These are phyloP conservation scores for Solanum piurae DNA, from an alignment of 257 asterid genomes.

Conservation along the genomic window DNA sequence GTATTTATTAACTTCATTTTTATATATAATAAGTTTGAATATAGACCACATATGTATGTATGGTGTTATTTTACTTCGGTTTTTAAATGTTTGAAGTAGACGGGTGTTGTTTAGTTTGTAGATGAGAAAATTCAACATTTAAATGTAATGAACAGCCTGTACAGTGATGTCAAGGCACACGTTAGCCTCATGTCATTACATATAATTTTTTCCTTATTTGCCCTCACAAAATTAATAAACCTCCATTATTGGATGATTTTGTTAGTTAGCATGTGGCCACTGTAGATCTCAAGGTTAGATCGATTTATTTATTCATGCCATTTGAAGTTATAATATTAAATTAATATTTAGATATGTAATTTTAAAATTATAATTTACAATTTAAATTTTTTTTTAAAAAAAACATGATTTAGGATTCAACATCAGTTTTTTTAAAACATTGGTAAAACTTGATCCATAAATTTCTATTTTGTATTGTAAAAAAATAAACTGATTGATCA, in stretches of 20 bases:
- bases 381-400: too few species aligned
- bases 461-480: neutral
- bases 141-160: neutral
- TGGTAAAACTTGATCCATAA: neutral
- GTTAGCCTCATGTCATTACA: conserved; percentile 12
- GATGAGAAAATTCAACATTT: neutral
- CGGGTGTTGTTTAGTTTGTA: neutral
- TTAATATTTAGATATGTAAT: neutral
- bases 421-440: neutral
- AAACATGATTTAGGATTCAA: neutral
- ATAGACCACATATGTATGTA: neutral
- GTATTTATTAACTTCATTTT: neutral
- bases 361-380: neutral
- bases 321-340: too few species aligned
- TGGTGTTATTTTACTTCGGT: neutral
- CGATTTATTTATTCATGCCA: too few species aligned
- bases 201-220: neutral
- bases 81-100: neutral
- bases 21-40: neutral
- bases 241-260: neutral
- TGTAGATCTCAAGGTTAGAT: neutral
- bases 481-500: neutral
- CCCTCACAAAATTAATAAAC: neutral
- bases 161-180: conserved; percentile 15
- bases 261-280: neutral